These are phyloP conservation scores for Xylaria bambusicola DNA, from an alignment of 495 filamentous ascomycete species.

Conservation along the genomic window DNA sequence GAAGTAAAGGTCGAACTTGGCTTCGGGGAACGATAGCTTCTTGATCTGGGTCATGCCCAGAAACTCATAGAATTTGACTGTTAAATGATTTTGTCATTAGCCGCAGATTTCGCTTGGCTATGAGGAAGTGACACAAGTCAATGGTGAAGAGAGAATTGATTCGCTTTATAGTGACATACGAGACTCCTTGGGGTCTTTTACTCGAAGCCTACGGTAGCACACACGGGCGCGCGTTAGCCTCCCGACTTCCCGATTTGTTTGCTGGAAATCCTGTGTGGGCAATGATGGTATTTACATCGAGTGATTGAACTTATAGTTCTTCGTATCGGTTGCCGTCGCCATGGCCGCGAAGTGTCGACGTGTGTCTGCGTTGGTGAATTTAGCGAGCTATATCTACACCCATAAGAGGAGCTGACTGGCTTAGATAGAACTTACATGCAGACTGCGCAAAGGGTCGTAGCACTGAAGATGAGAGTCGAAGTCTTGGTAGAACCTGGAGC, in stretches of 20 bases:
- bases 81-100: too few species aligned
- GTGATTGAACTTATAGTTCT: constrained; percentile 86
- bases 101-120: too few species aligned
- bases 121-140: too few species aligned
- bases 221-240: not conserved
- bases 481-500: constrained; percentile 8
- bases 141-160: not conserved
- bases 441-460: constrained; percentile 11
- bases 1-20: constrained; percentile 90
- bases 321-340: constrained; percentile 68
- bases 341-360: constrained; percentile 54
- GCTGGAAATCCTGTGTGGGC: constrained; percentile 1
- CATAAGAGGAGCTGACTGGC: too few species aligned
- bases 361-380: not conserved
- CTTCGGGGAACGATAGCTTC: constrained; percentile 68
- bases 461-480: not conserved
- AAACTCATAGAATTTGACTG: constrained; percentile 91
- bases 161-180: constrained; percentile 42
- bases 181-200: constrained; percentile 89
- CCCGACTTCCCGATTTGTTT: not conserved
- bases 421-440: not conserved
- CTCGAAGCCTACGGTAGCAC: constrained; percentile 68
- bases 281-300: constrained; percentile 60
- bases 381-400: not conserved
- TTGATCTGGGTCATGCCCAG: constrained; percentile 85